Conservation (phyloP, 257 asterid genomes). For the Knoxia roxburghii region DNA sequence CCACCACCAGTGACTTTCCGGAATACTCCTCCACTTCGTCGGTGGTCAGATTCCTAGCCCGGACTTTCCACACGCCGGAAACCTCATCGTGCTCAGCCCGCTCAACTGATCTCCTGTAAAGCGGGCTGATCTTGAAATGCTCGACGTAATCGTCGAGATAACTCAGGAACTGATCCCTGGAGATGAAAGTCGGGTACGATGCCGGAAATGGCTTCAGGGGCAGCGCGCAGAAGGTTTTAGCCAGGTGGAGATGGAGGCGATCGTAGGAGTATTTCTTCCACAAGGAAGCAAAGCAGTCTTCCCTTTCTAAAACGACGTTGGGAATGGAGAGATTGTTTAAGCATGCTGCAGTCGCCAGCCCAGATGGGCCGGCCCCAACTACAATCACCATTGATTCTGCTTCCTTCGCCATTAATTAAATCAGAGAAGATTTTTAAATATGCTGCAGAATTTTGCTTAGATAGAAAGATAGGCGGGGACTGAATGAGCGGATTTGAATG, state of each 20-base stretch:
- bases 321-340: constrained; percentile 46
- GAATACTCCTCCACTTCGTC: constrained; percentile 34
- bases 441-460: no score
- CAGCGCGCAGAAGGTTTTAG: constrained; percentile 47
- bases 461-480: no score
- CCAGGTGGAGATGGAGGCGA: constrained; percentile 69
- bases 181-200: constrained; percentile 37
- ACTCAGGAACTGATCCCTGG: constrained; percentile 28
- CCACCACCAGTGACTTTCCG: constrained; percentile 60
- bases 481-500: no score
- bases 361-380: constrained; percentile 77
- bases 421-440: no score
- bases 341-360: constrained; percentile 69
- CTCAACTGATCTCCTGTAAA: constrained; percentile 37
- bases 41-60: constrained; percentile 29
- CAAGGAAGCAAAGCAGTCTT: constrained; percentile 57
- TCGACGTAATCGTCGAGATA: constrained; percentile 61
- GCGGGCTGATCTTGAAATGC: constrained; percentile 37
- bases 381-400: constrained; percentile 3
- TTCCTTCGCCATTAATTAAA: not conserved
- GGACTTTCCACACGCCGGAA: constrained; percentile 35
- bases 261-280: constrained; percentile 76
- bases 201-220: constrained; percentile 49
- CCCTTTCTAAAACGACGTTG: constrained; percentile 53
- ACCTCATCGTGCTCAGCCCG: constrained; percentile 33